phyloP scores from a whole-genome alignment of 148 eudicot species.

The Limonium bicolor region DNA sequence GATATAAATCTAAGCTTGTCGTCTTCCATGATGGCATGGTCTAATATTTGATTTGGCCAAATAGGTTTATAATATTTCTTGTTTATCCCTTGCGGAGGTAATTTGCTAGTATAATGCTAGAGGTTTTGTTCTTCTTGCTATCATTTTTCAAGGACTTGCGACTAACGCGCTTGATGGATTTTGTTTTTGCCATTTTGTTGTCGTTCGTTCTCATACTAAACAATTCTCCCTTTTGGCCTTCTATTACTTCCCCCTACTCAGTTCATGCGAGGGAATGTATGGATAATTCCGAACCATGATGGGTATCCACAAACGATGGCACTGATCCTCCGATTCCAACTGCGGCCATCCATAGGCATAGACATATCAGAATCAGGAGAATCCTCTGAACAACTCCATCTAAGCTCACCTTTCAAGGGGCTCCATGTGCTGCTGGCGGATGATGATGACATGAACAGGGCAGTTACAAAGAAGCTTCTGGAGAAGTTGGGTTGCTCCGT shows the following conservation, averaged over 20 bases:
- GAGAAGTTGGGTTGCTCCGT: constrained; percentile 63
- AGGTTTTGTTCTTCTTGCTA: too few species aligned
- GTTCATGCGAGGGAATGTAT: constrained; percentile 85
- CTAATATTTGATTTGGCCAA: too few species aligned
- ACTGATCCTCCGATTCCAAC: constrained; percentile 49
- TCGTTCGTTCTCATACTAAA: not conserved
- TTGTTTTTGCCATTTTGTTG: too few species aligned
- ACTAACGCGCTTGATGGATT: too few species aligned
- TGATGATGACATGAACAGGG: constrained; percentile 49
- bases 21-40: too few species aligned
- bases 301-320: constrained; percentile 69
- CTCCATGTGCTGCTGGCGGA: constrained; percentile 70
- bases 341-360: constrained; percentile 29
- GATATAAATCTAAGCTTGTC: too few species aligned
- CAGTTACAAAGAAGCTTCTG: constrained; percentile 50
- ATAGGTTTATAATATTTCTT: too few species aligned
- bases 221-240: not conserved
- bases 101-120: too few species aligned
- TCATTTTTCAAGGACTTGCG: too few species aligned
- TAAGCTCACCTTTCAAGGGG: constrained; percentile 33
- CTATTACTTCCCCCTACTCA: too few species aligned
- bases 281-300: constrained; percentile 46
- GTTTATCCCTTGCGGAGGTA: too few species aligned
- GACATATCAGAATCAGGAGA: constrained; percentile 31
- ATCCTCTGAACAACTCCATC: constrained; percentile 21